A percentile compares a stretch with the other conserved stretches of the same genome.
phyloP scores from a whole-genome alignment of 805 yeast species.

The Candida qinlingensis region DNA sequence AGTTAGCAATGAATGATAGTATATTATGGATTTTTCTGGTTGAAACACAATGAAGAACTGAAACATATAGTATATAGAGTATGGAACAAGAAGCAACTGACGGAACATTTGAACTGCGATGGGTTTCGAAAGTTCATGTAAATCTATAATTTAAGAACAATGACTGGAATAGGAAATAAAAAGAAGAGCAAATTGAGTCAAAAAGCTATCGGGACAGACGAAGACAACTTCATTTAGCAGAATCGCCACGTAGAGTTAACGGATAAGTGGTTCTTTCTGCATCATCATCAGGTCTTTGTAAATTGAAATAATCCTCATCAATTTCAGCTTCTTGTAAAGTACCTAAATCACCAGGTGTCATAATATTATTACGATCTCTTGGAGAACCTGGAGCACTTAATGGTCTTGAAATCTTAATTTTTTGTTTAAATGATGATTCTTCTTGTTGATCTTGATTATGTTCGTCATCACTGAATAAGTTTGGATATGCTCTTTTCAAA shows the following conservation, averaged over 20 bases:
- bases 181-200: neutral
- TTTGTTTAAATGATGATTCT: conserved; percentile 33
- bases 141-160: too few relatives aligned
- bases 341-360: conserved; percentile 99
- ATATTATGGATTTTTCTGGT: too few relatives aligned
- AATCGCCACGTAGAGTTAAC: conserved; percentile 44
- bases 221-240: conserved; percentile 23
- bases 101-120: too few relatives aligned
- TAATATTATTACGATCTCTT: conserved; percentile 62
- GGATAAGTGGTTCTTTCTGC: conserved; percentile 41
- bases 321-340: conserved; percentile 85
- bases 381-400: conserved; percentile 98
- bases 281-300: conserved; percentile 38
- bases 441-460: conserved; percentile 16
- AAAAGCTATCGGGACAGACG: neutral
- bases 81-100: too few relatives aligned
- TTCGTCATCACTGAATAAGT: conserved; percentile 45
- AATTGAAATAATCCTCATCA: conserved; percentile 69
- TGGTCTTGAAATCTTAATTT: conserved; percentile 80
- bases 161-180: too few relatives aligned
- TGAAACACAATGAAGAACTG: too few relatives aligned
- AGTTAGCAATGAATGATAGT: too few relatives aligned
- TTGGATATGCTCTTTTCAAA: conserved; percentile 90
- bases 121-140: too few relatives aligned
- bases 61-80: too few relatives aligned